Evolutionary conservation across 306 rosid species (phyloP), one percentile per base, ranked within the genome.

Genomic region (Fagus crenata): DNA sequence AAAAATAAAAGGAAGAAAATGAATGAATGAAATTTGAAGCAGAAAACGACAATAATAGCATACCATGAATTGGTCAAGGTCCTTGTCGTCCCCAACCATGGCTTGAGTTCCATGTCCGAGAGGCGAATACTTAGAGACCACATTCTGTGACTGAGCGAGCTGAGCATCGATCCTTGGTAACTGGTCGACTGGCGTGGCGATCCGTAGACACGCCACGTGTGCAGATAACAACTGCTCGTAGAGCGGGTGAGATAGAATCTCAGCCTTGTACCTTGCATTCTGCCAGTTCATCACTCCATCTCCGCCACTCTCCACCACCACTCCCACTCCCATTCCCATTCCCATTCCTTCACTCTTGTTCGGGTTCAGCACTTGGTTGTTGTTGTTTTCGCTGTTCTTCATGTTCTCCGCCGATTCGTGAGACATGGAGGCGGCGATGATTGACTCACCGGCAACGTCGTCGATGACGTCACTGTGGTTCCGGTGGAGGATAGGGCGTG

Each of bases 141-240:
- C 97, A 91, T 89, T 95, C 91, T 95, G 92, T 1, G 99, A 92
- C 89, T 91, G 91, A 1, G 92, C 91, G 46, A 95, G 87, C 91
- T 95, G 97, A 28, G 97, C 98, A 55, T 95, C 98, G 76, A 95
- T 95, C 82, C 97, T 92, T 1, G 99, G 97, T 78, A 95, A 74
- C 90, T 95, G 99, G 81, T 95, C 97, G 11, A 95, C 99, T 55
- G 98, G 99, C 28, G 99, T 95, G 39, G 99, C 98, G 84, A 95
- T 95, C 82, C 98, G 87, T 31, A 95, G 86, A 78, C 99, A 95
- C 18, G 97, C 90, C 73, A 95, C 99, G 73, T 92, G 98, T 2
- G 99, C 98, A 53, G 98, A 92, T 7, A 95, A 89, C 55, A 95
- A 88, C 78, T 91, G 97, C 53, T 95, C 98, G 54, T 95, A 95